These are phyloP conservation scores for Aegle marmelos DNA, from an alignment of 345 rosid genomes.

Conservation along the genomic window DNA sequence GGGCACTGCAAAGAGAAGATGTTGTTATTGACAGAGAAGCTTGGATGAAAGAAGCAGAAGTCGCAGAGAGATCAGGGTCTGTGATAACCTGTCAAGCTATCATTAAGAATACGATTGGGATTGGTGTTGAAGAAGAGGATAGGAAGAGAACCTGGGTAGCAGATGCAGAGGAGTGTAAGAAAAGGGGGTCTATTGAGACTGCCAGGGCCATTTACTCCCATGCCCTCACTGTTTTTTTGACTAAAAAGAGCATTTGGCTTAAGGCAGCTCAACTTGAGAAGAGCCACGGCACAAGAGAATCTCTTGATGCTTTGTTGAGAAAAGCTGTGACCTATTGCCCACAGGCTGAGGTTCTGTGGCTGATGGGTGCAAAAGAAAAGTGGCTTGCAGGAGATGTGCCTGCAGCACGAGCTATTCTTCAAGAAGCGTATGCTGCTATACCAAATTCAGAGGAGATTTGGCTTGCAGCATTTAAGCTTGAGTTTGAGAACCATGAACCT, in stretches of 20 bases:
- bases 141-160: slow-evolving; percentile 98
- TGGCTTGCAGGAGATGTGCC: slow-evolving; percentile 99
- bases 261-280: slow-evolving; percentile 97
- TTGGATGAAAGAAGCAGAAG: slow-evolving; percentile 97
- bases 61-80: slow-evolving; percentile 82
- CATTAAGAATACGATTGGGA: slow-evolving; percentile 65
- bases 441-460: slow-evolving; percentile 91
- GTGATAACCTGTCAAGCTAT: slow-evolving; percentile 85
- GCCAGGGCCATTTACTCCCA: slow-evolving; percentile 89
- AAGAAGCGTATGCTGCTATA: slow-evolving; percentile 91
- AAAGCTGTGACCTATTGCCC: slow-evolving; percentile 87
- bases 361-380: slow-evolving; percentile 97
- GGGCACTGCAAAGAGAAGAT: slow-evolving; percentile 83
- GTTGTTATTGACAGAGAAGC: slow-evolving; percentile 79
- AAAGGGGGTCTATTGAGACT: slow-evolving; percentile 85
- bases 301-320: slow-evolving; percentile 79
- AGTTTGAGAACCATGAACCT: slow-evolving; percentile 94
- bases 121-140: slow-evolving; percentile 96
- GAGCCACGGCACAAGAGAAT: slow-evolving; percentile 88
- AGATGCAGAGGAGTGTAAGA: slow-evolving; percentile 96
- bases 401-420: slow-evolving; percentile 87
- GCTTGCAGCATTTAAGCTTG: slow-evolving; percentile 98
- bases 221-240: slow-evolving; percentile 79
- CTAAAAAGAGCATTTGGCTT: slow-evolving; percentile 94
- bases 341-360: slow-evolving; percentile 96